phyloP scores from a whole-genome alignment of 495 filamentous ascomycete species.

The Talaromyces nanjingensis region DNA sequence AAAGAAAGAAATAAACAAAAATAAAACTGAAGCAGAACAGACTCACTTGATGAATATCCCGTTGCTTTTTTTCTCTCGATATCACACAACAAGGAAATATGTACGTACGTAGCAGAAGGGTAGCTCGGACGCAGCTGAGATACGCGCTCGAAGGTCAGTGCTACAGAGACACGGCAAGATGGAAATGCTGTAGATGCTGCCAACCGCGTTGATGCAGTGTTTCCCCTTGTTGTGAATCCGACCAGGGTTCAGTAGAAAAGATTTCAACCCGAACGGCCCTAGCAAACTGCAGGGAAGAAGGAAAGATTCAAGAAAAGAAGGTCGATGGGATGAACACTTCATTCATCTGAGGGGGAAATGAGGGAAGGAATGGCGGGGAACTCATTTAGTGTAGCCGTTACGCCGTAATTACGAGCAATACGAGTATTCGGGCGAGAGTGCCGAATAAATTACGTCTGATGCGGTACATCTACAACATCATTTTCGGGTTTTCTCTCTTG shows the following conservation, averaged over 20 bases:
- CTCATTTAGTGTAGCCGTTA: neutral
- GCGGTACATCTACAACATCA: neutral
- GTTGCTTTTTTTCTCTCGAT: neutral
- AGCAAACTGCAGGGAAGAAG: neutral
- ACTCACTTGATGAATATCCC: neutral
- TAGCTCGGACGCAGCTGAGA: neutral
- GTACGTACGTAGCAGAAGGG: neutral
- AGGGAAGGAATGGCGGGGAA: conserved; percentile 1
- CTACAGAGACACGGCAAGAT: neutral
- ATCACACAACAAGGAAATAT: neutral
- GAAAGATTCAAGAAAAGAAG: neutral
- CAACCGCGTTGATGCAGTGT: neutral
- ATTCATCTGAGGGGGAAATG: neutral
- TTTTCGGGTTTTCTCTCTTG: neutral
- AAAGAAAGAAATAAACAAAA: neutral
- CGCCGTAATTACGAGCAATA: neutral
- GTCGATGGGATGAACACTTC: neutral
- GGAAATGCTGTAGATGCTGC: neutral
- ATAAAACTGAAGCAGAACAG: neutral
- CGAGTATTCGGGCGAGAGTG: neutral
- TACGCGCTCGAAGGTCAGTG: neutral
- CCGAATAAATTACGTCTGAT: neutral
- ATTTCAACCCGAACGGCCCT: neutral
- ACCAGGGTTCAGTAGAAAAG: neutral
- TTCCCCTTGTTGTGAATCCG: neutral